phyloP scores from a whole-genome alignment of 306 rosid species.

The Psophocarpus tetragonolobus region DNA sequence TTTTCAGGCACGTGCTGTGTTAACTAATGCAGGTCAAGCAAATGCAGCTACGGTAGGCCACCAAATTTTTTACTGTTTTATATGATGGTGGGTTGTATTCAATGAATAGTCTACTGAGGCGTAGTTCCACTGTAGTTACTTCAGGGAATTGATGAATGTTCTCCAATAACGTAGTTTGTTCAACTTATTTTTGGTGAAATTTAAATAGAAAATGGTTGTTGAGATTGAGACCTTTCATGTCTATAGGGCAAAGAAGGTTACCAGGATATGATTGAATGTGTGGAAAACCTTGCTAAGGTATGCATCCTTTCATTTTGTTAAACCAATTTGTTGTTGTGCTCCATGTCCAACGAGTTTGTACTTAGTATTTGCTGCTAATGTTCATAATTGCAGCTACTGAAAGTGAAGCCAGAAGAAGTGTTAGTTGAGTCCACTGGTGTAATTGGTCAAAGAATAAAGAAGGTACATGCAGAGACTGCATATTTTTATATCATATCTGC shows the following conservation, averaged over 20 bases:
- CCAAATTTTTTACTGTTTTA: not conserved
- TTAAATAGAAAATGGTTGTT: slow-evolving; percentile 19
- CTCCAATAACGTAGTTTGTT: not conserved
- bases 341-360: slow-evolving; percentile 4
- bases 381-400: slow-evolving; percentile 60
- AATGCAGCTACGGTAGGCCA: slow-evolving; percentile 86
- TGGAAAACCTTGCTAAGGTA: slow-evolving; percentile 68
- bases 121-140: not conserved
- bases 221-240: slow-evolving; percentile 35
- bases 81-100: slow-evolving; percentile 4
- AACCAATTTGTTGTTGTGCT: slow-evolving; percentile 6
- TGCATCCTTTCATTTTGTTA: slow-evolving; percentile 21
- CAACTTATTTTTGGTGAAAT: not conserved
- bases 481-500: slow-evolving; percentile 10
- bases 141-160: not conserved
- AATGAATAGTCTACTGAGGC: not conserved
- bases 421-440: slow-evolving; percentile 92
- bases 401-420: slow-evolving; percentile 69
- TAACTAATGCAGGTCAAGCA: slow-evolving; percentile 97
- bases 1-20: slow-evolving; percentile 84
- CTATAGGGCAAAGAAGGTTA: slow-evolving; percentile 92
- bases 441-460: slow-evolving; percentile 88
- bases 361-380: slow-evolving; percentile 15
- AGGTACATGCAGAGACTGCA: slow-evolving; percentile 48
- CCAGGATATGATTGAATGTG: slow-evolving; percentile 69